These are phyloP conservation scores for Lanmaoa rubissima DNA, from an alignment of 768 basidiomycete species.

Conservation along the genomic window DNA sequence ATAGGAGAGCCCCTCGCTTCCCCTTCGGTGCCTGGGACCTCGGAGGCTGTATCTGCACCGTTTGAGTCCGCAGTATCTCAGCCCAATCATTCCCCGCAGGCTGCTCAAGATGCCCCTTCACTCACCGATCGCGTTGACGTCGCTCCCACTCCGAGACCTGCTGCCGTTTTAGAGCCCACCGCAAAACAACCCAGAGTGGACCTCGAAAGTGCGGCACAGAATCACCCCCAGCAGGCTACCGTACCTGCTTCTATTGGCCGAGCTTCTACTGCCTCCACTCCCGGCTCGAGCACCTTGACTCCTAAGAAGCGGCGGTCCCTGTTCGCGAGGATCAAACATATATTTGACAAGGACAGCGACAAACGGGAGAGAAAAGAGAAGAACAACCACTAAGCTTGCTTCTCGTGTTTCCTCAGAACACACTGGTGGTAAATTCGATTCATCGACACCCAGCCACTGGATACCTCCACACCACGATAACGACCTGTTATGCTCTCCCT, in stretches of 20 bases:
- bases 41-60: background rate
- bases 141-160: background rate
- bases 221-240: background rate
- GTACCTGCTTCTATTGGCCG: background rate
- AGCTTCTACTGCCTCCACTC: slow-evolving; percentile 19
- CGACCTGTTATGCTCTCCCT: slow-evolving; percentile 19
- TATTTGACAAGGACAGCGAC: slow-evolving; percentile 52
- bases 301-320: slow-evolving; percentile 54
- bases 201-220: background rate
- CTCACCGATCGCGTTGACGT: background rate
- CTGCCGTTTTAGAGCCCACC: background rate
- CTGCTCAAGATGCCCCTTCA: background rate
- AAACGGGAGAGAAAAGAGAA: slow-evolving; percentile 39
- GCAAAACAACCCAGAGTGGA: background rate
- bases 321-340: slow-evolving; percentile 49
- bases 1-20: background rate
- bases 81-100: background rate
- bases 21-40: background rate
- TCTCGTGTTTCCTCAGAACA: background rate
- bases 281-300: slow-evolving; percentile 36
- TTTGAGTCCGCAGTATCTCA: background rate
- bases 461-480: slow-evolving; percentile 7
- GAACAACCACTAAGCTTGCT: slow-evolving; percentile 14
- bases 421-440: background rate
- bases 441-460: background rate